Evolutionary conservation across 2,329 filamentous ascomycete genomes (phyloP).

Genomic region (Colletotrichum sp.): DNA sequence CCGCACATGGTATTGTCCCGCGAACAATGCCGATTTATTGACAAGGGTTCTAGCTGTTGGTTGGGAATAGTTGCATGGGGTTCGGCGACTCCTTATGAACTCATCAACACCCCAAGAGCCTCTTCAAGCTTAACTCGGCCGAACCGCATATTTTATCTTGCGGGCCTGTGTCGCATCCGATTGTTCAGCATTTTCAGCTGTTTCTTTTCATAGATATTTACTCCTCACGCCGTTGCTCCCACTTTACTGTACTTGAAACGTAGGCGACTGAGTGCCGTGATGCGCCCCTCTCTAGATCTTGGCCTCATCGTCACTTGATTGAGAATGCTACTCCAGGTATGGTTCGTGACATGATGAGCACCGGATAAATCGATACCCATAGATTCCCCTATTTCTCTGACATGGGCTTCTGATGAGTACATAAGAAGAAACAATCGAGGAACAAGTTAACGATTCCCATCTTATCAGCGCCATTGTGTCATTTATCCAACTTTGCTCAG

Average conservation of each 20-base stretch:
- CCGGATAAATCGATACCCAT: not conserved
- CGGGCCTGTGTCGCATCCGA: not conserved
- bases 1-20: conserved; percentile 16
- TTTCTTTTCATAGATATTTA: not conserved
- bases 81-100: not conserved
- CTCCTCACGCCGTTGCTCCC: not conserved
- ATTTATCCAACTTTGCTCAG: not conserved
- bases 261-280: not conserved
- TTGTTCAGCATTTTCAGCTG: not conserved
- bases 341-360: not conserved
- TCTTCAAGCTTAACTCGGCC: not conserved
- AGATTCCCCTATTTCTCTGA: not conserved
- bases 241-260: conserved; percentile 1
- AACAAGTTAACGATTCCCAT: not conserved
- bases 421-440: not conserved
- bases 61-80: not conserved
- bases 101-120: not conserved
- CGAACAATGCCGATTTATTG: not conserved
- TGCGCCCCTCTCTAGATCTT: not conserved
- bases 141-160: not conserved
- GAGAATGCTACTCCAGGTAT: not conserved
- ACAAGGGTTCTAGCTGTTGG: not conserved
- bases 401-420: not conserved
- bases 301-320: not conserved
- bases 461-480: not conserved